A percentile compares a stretch with the other conserved stretches of the same genome.
These are phyloP conservation scores for Sporothrix inflata DNA, from an alignment of 2,329 filamentous ascomycete species.

Conservation along the genomic window DNA sequence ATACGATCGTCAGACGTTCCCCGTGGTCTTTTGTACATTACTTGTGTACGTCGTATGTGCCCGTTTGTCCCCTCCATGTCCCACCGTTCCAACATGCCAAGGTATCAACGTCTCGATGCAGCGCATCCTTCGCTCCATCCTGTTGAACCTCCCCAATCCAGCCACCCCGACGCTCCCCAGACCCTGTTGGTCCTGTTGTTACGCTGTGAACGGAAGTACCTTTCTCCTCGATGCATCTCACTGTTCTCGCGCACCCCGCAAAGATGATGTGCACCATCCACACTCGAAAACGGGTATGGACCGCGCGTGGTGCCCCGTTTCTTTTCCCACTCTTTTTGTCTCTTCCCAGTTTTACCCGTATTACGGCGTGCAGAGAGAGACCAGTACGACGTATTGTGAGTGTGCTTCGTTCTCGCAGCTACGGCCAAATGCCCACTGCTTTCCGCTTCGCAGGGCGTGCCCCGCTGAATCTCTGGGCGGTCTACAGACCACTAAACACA, in stretches of 20 bases:
- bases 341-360: not conserved
- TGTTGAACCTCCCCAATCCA: not conserved
- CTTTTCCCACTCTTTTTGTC: not conserved
- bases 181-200: not conserved
- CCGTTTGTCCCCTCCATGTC: not conserved
- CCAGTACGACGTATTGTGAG: not conserved
- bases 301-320: not conserved
- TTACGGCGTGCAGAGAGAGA: not conserved
- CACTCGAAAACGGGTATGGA: no score
- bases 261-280: no score
- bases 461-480: no score
- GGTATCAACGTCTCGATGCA: not conserved
- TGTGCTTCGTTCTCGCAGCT: not conserved
- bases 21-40: not conserved
- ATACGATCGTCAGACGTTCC: no score
- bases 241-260: no score
- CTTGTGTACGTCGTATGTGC: not conserved
- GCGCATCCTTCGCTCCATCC: not conserved
- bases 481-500: no score
- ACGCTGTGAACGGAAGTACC: not conserved
- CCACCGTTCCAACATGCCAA: not conserved
- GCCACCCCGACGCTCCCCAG: not conserved
- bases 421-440: no score
- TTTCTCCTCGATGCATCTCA: no score
- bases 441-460: no score